These are phyloP conservation scores for Pleurotus citrinopileatus DNA, from an alignment of 768 basidiomycete genomes.

Conservation along the genomic window DNA sequence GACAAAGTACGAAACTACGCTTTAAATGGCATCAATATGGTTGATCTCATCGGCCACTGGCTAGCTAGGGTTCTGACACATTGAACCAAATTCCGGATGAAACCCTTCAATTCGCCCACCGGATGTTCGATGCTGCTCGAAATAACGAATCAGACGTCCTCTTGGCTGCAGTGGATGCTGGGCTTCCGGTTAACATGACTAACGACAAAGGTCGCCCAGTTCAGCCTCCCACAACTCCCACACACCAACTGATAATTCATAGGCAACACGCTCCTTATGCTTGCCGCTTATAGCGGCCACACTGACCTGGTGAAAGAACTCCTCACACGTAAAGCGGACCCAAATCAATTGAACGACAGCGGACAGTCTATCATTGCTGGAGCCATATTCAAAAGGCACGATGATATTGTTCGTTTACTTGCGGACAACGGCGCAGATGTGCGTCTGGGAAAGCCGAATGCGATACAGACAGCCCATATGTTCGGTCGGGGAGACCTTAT, in stretches of 20 bases:
- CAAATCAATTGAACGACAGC: constrained; percentile 66
- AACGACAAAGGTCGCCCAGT: constrained; percentile 70
- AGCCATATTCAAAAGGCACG: constrained; percentile 72
- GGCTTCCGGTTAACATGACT: constrained; percentile 69
- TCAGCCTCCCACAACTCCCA: background rate
- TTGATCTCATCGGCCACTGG: no score
- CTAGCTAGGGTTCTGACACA: no score
- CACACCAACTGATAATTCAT: background rate
- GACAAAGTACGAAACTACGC: no score
- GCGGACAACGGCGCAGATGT: constrained; percentile 60
- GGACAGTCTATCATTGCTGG: constrained; percentile 75
- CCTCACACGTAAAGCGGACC: constrained; percentile 56
- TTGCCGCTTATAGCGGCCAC: constrained; percentile 74
- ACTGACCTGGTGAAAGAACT: constrained; percentile 49
- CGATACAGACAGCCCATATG: constrained; percentile 66
- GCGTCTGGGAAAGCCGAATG: constrained; percentile 60
- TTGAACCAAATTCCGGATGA: constrained; percentile 27
- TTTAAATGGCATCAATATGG: no score
- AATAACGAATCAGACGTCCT: constrained; percentile 51
- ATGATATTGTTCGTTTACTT: constrained; percentile 59
- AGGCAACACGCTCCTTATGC: constrained; percentile 82
- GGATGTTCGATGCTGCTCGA: constrained; percentile 76
- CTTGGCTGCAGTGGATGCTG: constrained; percentile 60
- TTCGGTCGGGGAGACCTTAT: constrained; percentile 60
- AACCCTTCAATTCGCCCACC: constrained; percentile 56